These are phyloP conservation scores for Acacia concinna DNA, from an alignment of 331 rosid genomes.

Conservation along the genomic window DNA sequence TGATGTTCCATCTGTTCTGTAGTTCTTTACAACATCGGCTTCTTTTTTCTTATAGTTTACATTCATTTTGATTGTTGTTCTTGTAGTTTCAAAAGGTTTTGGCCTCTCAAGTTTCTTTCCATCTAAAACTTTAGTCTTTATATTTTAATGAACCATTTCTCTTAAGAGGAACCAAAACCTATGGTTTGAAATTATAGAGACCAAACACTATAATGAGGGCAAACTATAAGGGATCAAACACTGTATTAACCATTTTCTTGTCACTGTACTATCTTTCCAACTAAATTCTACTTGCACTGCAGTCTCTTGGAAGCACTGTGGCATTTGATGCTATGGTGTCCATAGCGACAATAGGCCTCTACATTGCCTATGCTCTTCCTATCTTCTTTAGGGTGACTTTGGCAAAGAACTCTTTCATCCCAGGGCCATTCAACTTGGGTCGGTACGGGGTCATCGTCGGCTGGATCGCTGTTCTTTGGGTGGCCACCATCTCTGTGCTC, in stretches of 20 bases:
- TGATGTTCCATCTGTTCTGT: background rate
- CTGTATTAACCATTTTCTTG: background rate
- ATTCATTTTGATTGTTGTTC: too few species aligned
- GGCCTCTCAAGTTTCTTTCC: too few species aligned
- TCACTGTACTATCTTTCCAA: background rate
- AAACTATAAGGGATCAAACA: too few species aligned
- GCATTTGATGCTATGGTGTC: constrained; percentile 98
- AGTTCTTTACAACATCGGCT: background rate
- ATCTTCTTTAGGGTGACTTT: constrained; percentile 84
- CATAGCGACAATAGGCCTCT: constrained; percentile 84
- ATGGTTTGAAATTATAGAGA: too few species aligned
- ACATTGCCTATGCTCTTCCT: constrained; percentile 89
- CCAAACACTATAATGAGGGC: too few species aligned
- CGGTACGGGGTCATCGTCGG: constrained; percentile 63
- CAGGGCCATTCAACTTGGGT: constrained; percentile 88
- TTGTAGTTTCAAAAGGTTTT: too few species aligned
- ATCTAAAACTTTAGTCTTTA: too few species aligned
- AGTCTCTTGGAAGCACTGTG: constrained; percentile 96
- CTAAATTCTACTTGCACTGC: constrained; percentile 34
- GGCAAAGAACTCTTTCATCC: constrained; percentile 61
- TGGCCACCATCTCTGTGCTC: constrained; percentile 65
- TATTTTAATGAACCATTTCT: too few species aligned
- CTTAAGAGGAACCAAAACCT: too few species aligned
- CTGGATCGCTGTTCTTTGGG: constrained; percentile 92
- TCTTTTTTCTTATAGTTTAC: too few species aligned